phyloP scores from a whole-genome alignment of 1,284 basidiomycete species.

The Inonotus obliquus region DNA sequence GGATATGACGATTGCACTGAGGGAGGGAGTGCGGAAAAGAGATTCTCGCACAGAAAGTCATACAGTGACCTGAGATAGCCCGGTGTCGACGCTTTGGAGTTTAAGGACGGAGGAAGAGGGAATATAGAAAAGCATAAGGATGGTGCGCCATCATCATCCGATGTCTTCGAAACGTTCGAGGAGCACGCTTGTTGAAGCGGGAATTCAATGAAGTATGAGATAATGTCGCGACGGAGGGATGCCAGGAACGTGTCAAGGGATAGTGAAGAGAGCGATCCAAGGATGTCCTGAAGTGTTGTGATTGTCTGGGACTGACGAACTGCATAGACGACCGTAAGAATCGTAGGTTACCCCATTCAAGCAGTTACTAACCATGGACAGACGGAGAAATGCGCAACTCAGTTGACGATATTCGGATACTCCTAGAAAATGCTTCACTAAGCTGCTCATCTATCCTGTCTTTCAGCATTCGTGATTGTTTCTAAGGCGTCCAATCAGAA shows the following conservation, averaged over 20 bases:
- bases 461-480: conserved; percentile 46
- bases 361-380: conserved; percentile 45
- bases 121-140: conserved; percentile 45
- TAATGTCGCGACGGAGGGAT: conserved; percentile 61
- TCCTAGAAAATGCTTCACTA: conserved; percentile 57
- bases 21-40: conserved; percentile 53
- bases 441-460: conserved; percentile 68
- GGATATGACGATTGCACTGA: conserved; percentile 40
- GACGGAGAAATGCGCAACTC: conserved; percentile 45
- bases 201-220: conserved; percentile 52
- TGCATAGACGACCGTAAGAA: conserved; percentile 25
- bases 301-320: conserved; percentile 52
- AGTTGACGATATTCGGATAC: conserved; percentile 46
- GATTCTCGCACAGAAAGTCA: conserved; percentile 48
- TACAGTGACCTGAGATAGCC: conserved; percentile 49
- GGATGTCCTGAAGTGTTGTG: conserved; percentile 48
- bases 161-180: conserved; percentile 33
- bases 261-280: conserved; percentile 52
- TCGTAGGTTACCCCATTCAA: not conserved
- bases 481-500: conserved; percentile 32
- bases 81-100: conserved; percentile 39
- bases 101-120: conserved; percentile 40
- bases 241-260: conserved; percentile 52
- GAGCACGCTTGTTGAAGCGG: conserved; percentile 49
- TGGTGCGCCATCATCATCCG: conserved; percentile 27